Percentiles rank a stretch among this genome's conserved stretches.
Conservation (phyloP, 345 rosid species). For the Clarkia xantiana region DNA sequence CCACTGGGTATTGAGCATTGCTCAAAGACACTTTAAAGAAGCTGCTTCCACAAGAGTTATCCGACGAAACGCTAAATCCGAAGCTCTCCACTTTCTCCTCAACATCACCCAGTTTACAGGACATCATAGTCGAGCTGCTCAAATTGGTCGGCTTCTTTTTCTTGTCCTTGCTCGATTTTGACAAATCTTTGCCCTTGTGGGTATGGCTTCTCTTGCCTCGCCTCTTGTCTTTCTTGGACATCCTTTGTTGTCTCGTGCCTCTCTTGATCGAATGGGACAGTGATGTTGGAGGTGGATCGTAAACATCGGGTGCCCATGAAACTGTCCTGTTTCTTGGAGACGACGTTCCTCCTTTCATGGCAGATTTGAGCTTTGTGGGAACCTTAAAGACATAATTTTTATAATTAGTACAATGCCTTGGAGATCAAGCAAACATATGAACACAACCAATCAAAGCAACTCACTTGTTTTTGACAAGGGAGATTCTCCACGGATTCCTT, state of each 20-base stretch:
- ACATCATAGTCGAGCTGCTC: constrained; percentile 13
- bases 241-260: constrained; percentile 38
- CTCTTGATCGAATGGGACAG: constrained; percentile 44
- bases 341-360: constrained; percentile 61
- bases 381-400: constrained; percentile 9
- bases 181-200: constrained; percentile 27
- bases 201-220: constrained; percentile 56
- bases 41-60: constrained; percentile 45
- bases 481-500: constrained; percentile 7
- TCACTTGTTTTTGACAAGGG: neutral
- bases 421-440: no score
- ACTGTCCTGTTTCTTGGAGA: constrained; percentile 33
- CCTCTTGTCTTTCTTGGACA: constrained; percentile 50
- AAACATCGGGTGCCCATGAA: constrained; percentile 81
- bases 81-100: constrained; percentile 14
- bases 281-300: constrained; percentile 74
- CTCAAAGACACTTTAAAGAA: constrained; percentile 29
- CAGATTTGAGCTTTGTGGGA: constrained; percentile 42
- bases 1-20: constrained; percentile 32
- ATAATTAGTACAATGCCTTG: no score
- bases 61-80: constrained; percentile 27
- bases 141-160: constrained; percentile 61
- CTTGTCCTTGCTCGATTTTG: constrained; percentile 13
- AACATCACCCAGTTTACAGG: constrained; percentile 8
- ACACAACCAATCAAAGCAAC: no score